phyloP scores from a whole-genome alignment of 129 eudicot species.

The Flaveria ramosissima region DNA sequence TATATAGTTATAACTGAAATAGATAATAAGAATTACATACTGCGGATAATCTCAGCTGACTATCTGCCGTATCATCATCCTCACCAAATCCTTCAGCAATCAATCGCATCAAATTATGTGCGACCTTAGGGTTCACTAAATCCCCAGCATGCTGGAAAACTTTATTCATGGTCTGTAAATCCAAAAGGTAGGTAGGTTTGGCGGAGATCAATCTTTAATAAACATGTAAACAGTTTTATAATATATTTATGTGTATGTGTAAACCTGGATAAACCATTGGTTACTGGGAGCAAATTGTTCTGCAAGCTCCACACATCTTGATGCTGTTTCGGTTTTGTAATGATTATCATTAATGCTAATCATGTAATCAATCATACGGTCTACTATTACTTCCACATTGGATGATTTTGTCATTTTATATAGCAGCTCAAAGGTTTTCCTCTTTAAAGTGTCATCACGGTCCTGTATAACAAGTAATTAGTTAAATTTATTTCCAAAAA shows the following conservation, averaged over 20 bases:
- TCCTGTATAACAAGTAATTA: conserved; percentile 66
- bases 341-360: conserved; percentile 89
- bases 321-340: conserved; percentile 97
- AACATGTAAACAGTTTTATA: neutral
- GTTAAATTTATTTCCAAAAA: conserved; percentile 38
- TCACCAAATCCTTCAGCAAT: conserved; percentile 99
- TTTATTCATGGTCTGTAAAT: conserved; percentile 88
- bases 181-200: conserved; percentile 13
- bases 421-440: conserved; percentile 94
- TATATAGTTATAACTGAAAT: neutral
- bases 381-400: conserved; percentile 99
- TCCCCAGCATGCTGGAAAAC: conserved; percentile 99
- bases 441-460: conserved; percentile 95
- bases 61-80: conserved; percentile 91
- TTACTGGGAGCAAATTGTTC: conserved; percentile 99
- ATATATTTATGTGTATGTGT: neutral
- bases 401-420: conserved; percentile 97
- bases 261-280: conserved; percentile 98
- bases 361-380: conserved; percentile 99
- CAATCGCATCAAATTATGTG: conserved; percentile 94
- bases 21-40: conserved; percentile 47
- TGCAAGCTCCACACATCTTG: conserved; percentile 97
- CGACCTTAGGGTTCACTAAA: conserved; percentile 89
- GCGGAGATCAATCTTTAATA: neutral
- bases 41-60: conserved; percentile 94